Percentiles rank a stretch among this genome's conserved stretches.
Conservation (phyloP, 495 filamentous ascomycete species). For the Lophium mytilinum region DNA sequence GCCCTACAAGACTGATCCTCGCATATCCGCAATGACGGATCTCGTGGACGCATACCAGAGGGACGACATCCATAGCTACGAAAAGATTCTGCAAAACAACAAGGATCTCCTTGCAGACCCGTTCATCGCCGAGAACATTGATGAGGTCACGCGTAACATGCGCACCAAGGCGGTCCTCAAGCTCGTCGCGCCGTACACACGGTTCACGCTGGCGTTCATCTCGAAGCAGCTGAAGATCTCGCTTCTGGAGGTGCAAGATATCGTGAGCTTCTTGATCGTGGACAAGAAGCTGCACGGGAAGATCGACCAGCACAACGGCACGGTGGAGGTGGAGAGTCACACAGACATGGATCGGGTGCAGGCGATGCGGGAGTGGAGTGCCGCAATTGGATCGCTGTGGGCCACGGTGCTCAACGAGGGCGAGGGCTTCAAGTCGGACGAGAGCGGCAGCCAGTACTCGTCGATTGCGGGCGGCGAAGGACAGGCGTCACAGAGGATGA, state of each 20-base stretch:
- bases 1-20: constrained; percentile 90
- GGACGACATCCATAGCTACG: constrained; percentile 89
- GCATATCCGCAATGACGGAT: constrained; percentile 94
- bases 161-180: constrained; percentile 92
- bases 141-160: constrained; percentile 97
- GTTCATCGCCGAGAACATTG: constrained; percentile 98
- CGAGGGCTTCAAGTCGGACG: constrained; percentile 37
- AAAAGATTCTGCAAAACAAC: constrained; percentile 77
- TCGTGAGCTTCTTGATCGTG: constrained; percentile 84
- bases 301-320: constrained; percentile 81
- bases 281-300: constrained; percentile 77
- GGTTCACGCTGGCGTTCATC: constrained; percentile 80
- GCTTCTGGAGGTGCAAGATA: constrained; percentile 80
- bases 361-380: constrained; percentile 66
- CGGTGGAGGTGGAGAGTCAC: constrained; percentile 67
- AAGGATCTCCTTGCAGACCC: constrained; percentile 83
- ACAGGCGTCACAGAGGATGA: constrained; percentile 4
- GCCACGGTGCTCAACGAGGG: constrained; percentile 33
- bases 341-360: constrained; percentile 66
- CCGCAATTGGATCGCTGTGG: constrained; percentile 49
- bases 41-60: constrained; percentile 93
- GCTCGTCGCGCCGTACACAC: constrained; percentile 88
- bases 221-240: constrained; percentile 78
- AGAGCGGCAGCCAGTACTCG: constrained; percentile 21
- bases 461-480: constrained; percentile 8